Evolutionary conservation across 208 protist genomes (phyloP).

Genomic region (Crithidia expoeki): DNA sequence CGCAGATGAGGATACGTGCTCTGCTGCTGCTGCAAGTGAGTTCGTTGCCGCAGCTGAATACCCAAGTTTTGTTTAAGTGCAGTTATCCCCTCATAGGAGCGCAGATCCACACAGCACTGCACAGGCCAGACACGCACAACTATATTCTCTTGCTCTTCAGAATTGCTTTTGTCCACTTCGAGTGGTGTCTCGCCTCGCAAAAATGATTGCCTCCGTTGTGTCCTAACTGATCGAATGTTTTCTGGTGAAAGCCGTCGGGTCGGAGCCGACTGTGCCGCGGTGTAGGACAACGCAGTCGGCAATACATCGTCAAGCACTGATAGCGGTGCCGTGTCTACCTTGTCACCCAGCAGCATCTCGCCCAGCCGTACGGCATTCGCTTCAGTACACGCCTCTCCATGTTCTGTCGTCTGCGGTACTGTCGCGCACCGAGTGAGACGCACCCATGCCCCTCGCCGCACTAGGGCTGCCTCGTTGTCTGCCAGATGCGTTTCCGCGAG

Average conservation of each 20-base stretch:
- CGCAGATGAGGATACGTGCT: constrained; percentile 1
- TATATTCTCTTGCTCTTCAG: neutral
- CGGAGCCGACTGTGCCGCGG: neutral
- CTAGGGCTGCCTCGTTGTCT: constrained; percentile 17
- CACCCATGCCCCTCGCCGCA: constrained; percentile 33
- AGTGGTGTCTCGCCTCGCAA: neutral
- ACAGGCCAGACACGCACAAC: constrained; percentile 28
- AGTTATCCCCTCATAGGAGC: neutral
- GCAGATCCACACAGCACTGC: constrained; percentile 4
- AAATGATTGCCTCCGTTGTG: neutral
- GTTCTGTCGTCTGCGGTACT: neutral
- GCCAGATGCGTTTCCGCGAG: constrained; percentile 31
- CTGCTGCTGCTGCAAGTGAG: neutral
- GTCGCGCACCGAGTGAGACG: neutral
- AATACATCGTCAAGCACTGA: neutral
- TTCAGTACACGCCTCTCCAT: neutral
- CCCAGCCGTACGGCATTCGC: neutral
- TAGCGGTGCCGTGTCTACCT: constrained; percentile 8
- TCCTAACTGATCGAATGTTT: neutral
- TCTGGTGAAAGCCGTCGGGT: constrained; percentile 1
- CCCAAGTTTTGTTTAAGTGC: neutral
- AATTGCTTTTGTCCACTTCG: neutral
- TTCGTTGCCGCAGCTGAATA: too few relatives aligned
- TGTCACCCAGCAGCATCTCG: constrained; percentile 26
- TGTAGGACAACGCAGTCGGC: neutral